These are phyloP conservation scores for Populus tomentosa DNA, from an alignment of 441 rosid genomes.

Conservation along the genomic window DNA sequence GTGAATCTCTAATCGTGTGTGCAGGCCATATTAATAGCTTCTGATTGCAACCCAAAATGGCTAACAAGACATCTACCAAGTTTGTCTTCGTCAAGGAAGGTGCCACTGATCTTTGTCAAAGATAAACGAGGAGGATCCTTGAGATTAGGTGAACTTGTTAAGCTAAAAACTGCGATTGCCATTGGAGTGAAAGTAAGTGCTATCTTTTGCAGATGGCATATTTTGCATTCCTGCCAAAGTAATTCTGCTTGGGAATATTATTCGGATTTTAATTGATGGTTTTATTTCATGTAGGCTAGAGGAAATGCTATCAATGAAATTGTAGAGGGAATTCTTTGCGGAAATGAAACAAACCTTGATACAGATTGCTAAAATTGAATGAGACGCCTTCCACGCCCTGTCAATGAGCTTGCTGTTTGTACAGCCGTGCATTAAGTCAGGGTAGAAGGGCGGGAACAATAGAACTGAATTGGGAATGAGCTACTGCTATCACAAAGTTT, in stretches of 20 bases:
- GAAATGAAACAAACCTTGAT: constrained; percentile 21
- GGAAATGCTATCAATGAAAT: constrained; percentile 45
- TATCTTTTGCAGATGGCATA: background rate
- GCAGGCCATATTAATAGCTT: constrained; percentile 66
- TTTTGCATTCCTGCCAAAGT: background rate
- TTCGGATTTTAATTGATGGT: background rate
- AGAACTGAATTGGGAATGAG: background rate
- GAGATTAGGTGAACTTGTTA: constrained; percentile 74
- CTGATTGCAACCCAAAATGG: constrained; percentile 79
- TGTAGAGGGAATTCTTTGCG: constrained; percentile 35
- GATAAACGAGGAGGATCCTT: constrained; percentile 65
- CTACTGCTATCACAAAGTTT: background rate
- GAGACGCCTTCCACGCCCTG: constrained; percentile 1
- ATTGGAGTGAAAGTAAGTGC: constrained; percentile 59
- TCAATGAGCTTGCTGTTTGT: background rate
- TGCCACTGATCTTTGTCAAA: constrained; percentile 52
- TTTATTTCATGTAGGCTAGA: constrained; percentile 32
- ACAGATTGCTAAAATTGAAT: constrained; percentile 5
- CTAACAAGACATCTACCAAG: constrained; percentile 65
- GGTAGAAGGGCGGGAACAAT: background rate
- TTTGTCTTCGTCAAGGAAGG: constrained; percentile 66
- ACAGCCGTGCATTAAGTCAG: background rate
- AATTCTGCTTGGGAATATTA: background rate
- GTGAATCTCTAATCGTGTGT: background rate
- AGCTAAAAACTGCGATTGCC: constrained; percentile 69